phyloP scores from a whole-genome alignment of 805 yeast genomes.

The Candida boidinii region DNA sequence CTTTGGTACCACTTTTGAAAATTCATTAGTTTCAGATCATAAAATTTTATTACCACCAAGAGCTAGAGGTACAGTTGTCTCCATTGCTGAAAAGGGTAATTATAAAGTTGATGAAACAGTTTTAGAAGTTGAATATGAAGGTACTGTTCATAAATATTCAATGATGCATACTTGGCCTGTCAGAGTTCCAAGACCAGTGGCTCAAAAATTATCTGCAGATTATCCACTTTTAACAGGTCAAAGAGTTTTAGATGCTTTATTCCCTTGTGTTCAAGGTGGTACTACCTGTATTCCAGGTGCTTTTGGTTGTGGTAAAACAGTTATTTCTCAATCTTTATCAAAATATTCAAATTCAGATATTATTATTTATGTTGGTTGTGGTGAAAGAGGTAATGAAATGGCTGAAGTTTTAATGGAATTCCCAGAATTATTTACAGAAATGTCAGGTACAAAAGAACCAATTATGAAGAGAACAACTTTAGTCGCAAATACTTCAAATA shows the following conservation, averaged over 20 bases:
- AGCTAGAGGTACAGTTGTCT: slow-evolving; percentile 94
- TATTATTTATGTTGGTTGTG: slow-evolving; percentile 90
- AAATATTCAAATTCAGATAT: slow-evolving; percentile 97
- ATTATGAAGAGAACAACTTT: slow-evolving; percentile 99
- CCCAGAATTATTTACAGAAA: slow-evolving; percentile 93
- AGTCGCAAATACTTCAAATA: slow-evolving; percentile 97
- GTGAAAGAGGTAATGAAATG: slow-evolving; percentile 99
- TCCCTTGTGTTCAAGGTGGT: slow-evolving; percentile 99
- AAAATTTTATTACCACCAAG: slow-evolving; percentile 95
- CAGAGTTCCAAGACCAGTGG: slow-evolving; percentile 98
- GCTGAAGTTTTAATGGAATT: slow-evolving; percentile 99
- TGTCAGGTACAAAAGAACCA: slow-evolving; percentile 91
- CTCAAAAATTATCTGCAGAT: slow-evolving; percentile 89
- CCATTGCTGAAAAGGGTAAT: slow-evolving; percentile 83
- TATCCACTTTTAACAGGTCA: slow-evolving; percentile 96
- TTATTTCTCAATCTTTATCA: slow-evolving; percentile 93
- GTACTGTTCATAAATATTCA: slow-evolving; percentile 67
- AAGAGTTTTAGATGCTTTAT: slow-evolving; percentile 94
- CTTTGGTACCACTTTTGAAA: slow-evolving; percentile 88
- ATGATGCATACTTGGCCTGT: slow-evolving; percentile 99
- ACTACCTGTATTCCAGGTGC: slow-evolving; percentile 99
- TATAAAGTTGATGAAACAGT: slow-evolving; percentile 86
- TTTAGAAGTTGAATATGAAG: slow-evolving; percentile 92
- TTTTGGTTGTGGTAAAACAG: slow-evolving; percentile 98
- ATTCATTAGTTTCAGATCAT: slow-evolving; percentile 87